Conservation (phyloP, 139 green algal genomes). For the Monoraphidium neglectum region DNA sequence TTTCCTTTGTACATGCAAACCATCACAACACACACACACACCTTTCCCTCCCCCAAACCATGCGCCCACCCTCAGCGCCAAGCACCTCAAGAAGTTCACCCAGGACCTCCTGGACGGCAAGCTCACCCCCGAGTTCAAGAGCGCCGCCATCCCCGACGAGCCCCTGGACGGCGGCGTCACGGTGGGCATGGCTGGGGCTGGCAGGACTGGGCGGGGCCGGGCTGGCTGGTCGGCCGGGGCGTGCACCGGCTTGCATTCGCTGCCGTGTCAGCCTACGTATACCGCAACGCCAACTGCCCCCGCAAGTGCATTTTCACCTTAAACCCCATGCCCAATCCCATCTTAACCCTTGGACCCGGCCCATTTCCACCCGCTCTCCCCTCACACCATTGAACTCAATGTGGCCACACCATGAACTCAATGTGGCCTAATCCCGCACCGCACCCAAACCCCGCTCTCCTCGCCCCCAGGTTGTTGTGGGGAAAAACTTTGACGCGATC, state of each 20-base stretch:
- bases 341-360: too few species aligned
- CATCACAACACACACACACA: too few species aligned
- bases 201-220: not conserved
- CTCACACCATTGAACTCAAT: too few species aligned
- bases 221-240: not conserved
- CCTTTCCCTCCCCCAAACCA: not conserved
- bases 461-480: constrained; percentile 53
- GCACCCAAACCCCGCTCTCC: not conserved
- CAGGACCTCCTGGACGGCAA: constrained; percentile 54
- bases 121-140: constrained; percentile 60
- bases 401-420: too few species aligned
- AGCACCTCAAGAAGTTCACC: constrained; percentile 56
- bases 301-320: too few species aligned
- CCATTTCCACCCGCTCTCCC: too few species aligned
- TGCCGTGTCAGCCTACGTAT: too few species aligned
- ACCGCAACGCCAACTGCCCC: too few species aligned
- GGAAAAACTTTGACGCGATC: constrained; percentile 73
- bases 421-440: too few species aligned
- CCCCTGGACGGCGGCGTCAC: constrained; percentile 31
- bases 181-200: not conserved
- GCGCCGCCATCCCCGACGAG: constrained; percentile 53
- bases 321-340: too few species aligned
- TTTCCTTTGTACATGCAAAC: not conserved
- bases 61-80: constrained; percentile 32
- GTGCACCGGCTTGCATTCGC: too few species aligned